Base-by-base conservation (phyloP, 345 rosid species). In the Fremontodendron californicum region DNA sequence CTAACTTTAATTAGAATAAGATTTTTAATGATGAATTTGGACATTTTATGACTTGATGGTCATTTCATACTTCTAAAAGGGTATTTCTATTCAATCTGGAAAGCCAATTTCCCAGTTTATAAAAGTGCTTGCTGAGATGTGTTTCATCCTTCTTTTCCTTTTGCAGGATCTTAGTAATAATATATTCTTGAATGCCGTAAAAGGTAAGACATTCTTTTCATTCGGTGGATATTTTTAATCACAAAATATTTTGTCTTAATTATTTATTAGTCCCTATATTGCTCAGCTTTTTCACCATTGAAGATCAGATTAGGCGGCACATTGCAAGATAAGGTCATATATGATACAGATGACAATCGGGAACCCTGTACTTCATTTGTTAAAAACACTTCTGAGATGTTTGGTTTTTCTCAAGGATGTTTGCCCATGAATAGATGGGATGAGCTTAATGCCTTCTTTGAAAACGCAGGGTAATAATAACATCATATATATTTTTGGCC, bases 261-360 rank as follows among this genome's bases (percentile, higher is more conserved):
- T 29, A 73, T 7, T 35, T 18, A 33, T 54, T 72, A 35, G 33
- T 40, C 54, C 37, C n/a, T 31, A 33, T 62, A 23, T 70, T 73
- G 10, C 80, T 78, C 87, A 89, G 94, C 87, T 13, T 90, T 89
- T 85, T 84, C 91, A 33, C 89, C 91, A 19, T 77, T 90, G 84
- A 90, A 89, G 85, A 86, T 90, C 42, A 88, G 94, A 88, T 43
- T 90, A 51, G 94, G 92, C 1, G 94, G 94, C 16, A 79, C 87
- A 71, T 81, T 90, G 81, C 94, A 90, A 80, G 94, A 90, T 63
- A 87, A 90, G 82, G 89, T 88, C 72, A 81, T 86, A 70, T 89
- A 90, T 71, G 84, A 80, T 27, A 83, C 88, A 11, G 74, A 64
- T 65, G 91, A 84, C 42, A 80, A 55, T 58, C 37, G 78, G 48